Conservation (phyloP, 1,139 yeast genomes). For the Candida sanyaensis region DNA sequence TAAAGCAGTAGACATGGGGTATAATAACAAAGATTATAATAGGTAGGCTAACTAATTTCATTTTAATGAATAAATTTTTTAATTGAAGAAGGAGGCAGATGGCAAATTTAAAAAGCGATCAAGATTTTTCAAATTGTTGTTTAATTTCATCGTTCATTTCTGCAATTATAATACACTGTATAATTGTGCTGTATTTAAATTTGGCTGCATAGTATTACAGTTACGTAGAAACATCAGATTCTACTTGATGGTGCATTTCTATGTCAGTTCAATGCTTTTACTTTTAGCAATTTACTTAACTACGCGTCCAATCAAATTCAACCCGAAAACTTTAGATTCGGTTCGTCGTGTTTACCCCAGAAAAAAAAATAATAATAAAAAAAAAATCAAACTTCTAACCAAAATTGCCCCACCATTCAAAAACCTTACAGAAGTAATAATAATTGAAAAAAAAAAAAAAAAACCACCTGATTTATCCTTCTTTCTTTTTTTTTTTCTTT, state of each 20-base stretch:
- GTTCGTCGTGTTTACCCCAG: background rate
- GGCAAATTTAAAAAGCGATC: too few relatives aligned
- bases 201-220: background rate
- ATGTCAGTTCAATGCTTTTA: too few relatives aligned
- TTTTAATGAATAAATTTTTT: too few relatives aligned
- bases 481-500: background rate
- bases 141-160: too few relatives aligned
- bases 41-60: too few relatives aligned
- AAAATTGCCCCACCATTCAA: slow-evolving; percentile 56
- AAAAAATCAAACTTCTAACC: slow-evolving; percentile 24
- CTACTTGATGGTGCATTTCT: too few relatives aligned
- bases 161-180: too few relatives aligned
- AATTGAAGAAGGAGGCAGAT: too few relatives aligned
- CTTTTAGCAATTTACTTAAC: background rate
- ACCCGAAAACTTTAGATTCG: background rate
- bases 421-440: background rate
- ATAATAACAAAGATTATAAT: too few relatives aligned
- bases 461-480: slow-evolving; percentile 1
- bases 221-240: background rate
- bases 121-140: too few relatives aligned
- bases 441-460: background rate
- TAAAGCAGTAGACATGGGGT: background rate
- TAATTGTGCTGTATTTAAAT: background rate
- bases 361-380: slow-evolving; percentile 24
- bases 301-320: background rate